Base-by-base conservation (phyloP, 768 basidiomycete species). In the Boletales sp. region DNA sequence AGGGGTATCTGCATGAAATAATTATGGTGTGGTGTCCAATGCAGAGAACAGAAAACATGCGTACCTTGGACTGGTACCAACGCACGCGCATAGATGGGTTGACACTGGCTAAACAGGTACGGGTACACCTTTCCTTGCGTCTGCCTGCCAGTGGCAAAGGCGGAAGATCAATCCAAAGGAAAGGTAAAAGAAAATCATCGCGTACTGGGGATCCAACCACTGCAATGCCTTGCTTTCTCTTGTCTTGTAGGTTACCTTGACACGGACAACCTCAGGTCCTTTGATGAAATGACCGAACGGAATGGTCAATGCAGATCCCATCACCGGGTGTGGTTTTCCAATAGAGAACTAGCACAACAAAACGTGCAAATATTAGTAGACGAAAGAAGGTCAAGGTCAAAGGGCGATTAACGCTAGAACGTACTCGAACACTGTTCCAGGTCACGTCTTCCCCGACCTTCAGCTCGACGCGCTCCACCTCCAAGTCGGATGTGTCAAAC, bases 91-190 rank as follows among this genome's bases (percentile, higher is more conserved):
- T 94, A 92, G 59, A 93, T 94, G 1, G 94, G 90, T 59, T 97
- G 93, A 62, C 87, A 90, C 62, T 95, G 94, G 54, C 89, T 91
- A 74, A 94, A 97, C n/a, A 95, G 70, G 69, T 86, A 95, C 0
- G 90, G 86, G 65, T 88, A 84, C 21, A 69, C 72, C 59, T 90
- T 91, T n/a, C 90, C 90, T 54, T 90, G 88, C 0, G 93, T 95
- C 69, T 94, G 90, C 52, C 87, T 89, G 21, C 15, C 29, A 17
- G 42, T 17, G 8, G 10, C 5, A 27, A 24, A 9, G 24, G 7
- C 34, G 13, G 34, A 12, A 5, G 34, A 13, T 34, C 34, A 34
- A 15, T 6, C 34, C 34, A 12, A 13, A 7, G 15, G 34, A 34
- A 34, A 34, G 4, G 34, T 13, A 12, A 15, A 15, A 34, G 15